Conservation (phyloP, 1,284 basidiomycete genomes). For the Takashimella tepidaria region DNA sequence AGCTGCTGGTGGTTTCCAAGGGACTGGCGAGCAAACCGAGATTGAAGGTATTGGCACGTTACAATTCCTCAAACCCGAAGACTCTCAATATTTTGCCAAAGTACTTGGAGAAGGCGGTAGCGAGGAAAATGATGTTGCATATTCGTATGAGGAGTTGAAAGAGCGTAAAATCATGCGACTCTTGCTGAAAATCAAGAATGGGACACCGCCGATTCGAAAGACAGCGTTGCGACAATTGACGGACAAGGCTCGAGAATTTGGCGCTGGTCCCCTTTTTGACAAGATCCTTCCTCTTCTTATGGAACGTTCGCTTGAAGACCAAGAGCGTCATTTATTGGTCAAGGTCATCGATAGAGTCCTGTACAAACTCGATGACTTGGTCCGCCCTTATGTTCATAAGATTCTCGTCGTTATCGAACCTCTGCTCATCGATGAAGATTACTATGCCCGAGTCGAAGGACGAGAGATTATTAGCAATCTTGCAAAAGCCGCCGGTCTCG, state of each 20-base stretch:
- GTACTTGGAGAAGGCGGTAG: slow-evolving; percentile 77
- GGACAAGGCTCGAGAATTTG: slow-evolving; percentile 98
- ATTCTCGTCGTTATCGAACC: slow-evolving; percentile 99
- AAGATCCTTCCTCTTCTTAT: slow-evolving; percentile 98
- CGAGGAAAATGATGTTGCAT: slow-evolving; percentile 75
- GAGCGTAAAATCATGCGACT: slow-evolving; percentile 99
- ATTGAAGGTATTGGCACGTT: slow-evolving; percentile 96
- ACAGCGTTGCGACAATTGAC: slow-evolving; percentile 96
- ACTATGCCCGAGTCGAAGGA: slow-evolving; percentile 98
- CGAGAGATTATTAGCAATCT: slow-evolving; percentile 99
- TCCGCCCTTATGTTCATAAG: slow-evolving; percentile 98
- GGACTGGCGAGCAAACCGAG: slow-evolving; percentile 93
- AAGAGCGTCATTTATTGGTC: slow-evolving; percentile 95
- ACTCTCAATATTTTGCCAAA: slow-evolving; percentile 96
- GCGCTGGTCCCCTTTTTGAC: slow-evolving; percentile 97
- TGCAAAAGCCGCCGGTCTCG: slow-evolving; percentile 96
- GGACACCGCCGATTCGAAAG: slow-evolving; percentile 96
- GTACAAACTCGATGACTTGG: slow-evolving; percentile 98
- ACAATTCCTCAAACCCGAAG: slow-evolving; percentile 97
- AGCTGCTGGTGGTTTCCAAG: slow-evolving; percentile 72
- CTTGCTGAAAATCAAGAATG: slow-evolving; percentile 99
- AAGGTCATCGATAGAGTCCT: slow-evolving; percentile 99
- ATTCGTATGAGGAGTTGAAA: slow-evolving; percentile 97
- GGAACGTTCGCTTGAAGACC: slow-evolving; percentile 98
- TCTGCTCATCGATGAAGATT: slow-evolving; percentile 97